phyloP scores from a whole-genome alignment of 2,329 filamentous ascomycete species.

The Neoscytalidium dimidiatum region DNA sequence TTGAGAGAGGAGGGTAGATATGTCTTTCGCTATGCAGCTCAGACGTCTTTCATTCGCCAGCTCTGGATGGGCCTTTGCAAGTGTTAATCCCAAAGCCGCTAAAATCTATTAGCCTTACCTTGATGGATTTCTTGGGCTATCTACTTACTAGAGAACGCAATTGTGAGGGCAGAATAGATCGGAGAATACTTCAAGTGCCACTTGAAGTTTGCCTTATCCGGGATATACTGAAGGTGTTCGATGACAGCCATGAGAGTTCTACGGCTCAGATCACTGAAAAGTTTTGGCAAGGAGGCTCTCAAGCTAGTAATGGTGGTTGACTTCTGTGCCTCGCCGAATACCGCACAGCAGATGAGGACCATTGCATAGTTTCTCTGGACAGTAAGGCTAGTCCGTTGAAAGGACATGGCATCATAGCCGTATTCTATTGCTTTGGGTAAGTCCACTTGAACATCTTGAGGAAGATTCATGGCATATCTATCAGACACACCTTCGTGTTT shows the following conservation, averaged over 20 bases:
- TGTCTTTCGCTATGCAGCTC: no score
- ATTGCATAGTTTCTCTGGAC: background rate
- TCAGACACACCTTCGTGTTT: background rate
- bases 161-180: background rate
- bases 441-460: background rate
- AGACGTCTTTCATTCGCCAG: background rate
- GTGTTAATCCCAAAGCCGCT: background rate
- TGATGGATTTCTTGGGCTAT: background rate
- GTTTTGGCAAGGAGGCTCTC: no score
- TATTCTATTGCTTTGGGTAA: background rate
- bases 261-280: background rate
- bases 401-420: background rate
- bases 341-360: background rate
- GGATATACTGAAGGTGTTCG: background rate
- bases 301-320: background rate
- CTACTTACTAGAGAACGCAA: background rate
- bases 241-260: background rate
- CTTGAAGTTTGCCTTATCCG: background rate
- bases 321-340: background rate
- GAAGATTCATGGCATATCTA: background rate
- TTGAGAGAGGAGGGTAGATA: background rate
- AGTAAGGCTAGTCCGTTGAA: background rate
- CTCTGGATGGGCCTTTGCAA: background rate
- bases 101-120: background rate
- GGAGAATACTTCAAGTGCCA: background rate